Evolutionary conservation across 805 yeast species (phyloP), one percentile per base, ranked within the genome.

Genomic region (Candida loeiensis): DNA sequence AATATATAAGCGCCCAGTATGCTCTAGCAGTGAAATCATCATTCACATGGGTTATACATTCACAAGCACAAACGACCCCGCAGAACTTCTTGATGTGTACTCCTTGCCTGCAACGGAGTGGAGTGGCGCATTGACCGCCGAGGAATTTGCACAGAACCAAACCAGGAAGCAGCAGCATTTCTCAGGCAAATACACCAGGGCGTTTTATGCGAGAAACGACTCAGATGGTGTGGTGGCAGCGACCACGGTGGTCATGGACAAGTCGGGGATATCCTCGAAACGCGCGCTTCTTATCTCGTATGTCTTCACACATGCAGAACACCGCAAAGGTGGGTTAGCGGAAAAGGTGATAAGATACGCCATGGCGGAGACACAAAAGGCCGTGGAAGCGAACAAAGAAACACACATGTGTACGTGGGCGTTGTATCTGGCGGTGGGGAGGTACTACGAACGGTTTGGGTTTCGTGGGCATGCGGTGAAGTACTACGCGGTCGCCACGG

Each of bases 341-440:
- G 43, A 46, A n/a, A 26, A 40, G 15, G 46, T 66, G 24, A 39
- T 67, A 4, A 26, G 40, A 1, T 45, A 51, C 39, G 60, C 61
- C 6, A 64, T 68, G 34, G 59, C 52, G 36, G 45, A 50, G 35
- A 56, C 60, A 15, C 73, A 68, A 44, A 48, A 51, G 7, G 57
- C 50, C 35, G 52, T 68, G 16, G 47, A 63, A 36, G 35, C 57
- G 16, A 49, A 56, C 9, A 12, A 32, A 19, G 20, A 25, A 19
- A 50, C 59, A 19, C 53, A 48, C 4, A 51, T 54, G n/a, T 56
- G 64, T 36, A 13, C 17, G 6, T 68, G 73, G 73, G 50, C 48
- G 36, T 68, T 87, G 37, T 86, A 85, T 69, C 82, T 91, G 45
- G 93, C 82, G 36, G 77, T 85, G 15, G 91, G 85, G 12, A 73